Evolutionary conservation across 441 rosid species (phyloP).

Genomic region (Macaranga tanarius): DNA sequence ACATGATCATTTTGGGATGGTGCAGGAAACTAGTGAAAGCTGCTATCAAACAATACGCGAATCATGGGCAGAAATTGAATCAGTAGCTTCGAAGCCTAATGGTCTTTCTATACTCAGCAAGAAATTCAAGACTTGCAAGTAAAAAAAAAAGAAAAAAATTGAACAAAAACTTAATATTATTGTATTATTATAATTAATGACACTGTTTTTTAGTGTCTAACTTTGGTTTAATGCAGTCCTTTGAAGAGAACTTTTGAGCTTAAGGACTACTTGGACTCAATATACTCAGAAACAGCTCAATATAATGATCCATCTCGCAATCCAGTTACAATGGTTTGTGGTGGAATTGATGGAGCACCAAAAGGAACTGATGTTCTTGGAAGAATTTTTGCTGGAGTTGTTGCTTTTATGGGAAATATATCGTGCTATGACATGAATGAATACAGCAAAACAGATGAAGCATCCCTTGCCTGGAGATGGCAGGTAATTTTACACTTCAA

Average conservation of each 20-base stretch:
- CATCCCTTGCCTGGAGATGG: slow-evolving; percentile 40
- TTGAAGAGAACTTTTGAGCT: slow-evolving; percentile 34
- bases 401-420: slow-evolving; percentile 38
- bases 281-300: slow-evolving; percentile 51
- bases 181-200: no score
- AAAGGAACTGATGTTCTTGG: slow-evolving; percentile 34
- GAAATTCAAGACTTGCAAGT: slow-evolving; percentile 62
- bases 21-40: slow-evolving; percentile 50
- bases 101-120: slow-evolving; percentile 51
- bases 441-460: slow-evolving; percentile 14
- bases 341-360: slow-evolving; percentile 44
- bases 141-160: slow-evolving; percentile 24
- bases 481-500: slow-evolving; percentile 52
- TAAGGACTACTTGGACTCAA: slow-evolving; percentile 31
- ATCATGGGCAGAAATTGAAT: slow-evolving; percentile 56
- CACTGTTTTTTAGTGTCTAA: no score
- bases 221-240: slow-evolving; percentile 30
- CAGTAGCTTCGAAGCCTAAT: slow-evolving; percentile 43
- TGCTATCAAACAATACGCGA: slow-evolving; percentile 47
- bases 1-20: no score
- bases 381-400: slow-evolving; percentile 53
- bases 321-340: slow-evolving; percentile 45
- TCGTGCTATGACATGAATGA: slow-evolving; percentile 37
- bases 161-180: no score
- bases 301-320: slow-evolving; percentile 49